Conservation (phyloP, 345 rosid genomes). For the Barbarea vulgaris region DNA sequence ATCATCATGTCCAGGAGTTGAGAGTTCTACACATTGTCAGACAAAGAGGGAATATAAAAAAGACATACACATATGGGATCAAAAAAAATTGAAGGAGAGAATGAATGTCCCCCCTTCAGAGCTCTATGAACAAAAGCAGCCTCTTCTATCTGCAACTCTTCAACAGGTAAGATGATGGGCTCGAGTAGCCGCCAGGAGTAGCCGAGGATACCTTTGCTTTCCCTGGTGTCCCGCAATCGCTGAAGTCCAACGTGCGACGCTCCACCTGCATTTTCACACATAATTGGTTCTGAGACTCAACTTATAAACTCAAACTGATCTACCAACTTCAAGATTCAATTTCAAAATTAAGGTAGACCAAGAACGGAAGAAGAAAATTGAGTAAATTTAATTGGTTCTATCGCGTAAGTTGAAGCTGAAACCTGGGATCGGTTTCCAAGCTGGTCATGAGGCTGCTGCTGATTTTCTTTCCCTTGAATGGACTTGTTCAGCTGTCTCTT, state of each 20-base stretch:
- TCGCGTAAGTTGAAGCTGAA: constrained; percentile 52
- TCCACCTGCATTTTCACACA: constrained; percentile 63
- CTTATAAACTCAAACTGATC: neutral
- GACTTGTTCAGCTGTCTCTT: constrained; percentile 43
- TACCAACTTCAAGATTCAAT: constrained; percentile 10
- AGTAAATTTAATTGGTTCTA: too few species aligned
- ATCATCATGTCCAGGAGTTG: constrained; percentile 29
- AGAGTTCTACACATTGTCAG: constrained; percentile 26
- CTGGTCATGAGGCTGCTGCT: constrained; percentile 38
- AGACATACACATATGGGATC: constrained; percentile 31
- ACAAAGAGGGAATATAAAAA: neutral
- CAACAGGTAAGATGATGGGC: constrained; percentile 79
- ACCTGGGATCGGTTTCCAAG: constrained; percentile 47
- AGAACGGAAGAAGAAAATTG: constrained; percentile 3
- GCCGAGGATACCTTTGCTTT: constrained; percentile 54
- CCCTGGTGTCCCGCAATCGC: constrained; percentile 87
- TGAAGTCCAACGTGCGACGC: constrained; percentile 85
- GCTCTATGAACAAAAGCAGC: constrained; percentile 27
- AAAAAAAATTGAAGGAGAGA: constrained; percentile 26
- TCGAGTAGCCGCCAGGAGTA: constrained; percentile 55
- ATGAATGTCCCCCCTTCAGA: constrained; percentile 18
- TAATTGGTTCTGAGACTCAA: constrained; percentile 6
- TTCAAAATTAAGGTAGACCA: constrained; percentile 15
- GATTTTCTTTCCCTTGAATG: constrained; percentile 51
- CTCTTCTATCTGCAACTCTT: constrained; percentile 77